A percentile compares a stretch with the other conserved stretches of the same genome.
Evolutionary conservation across 2,329 filamentous ascomycete species (phyloP).

Genomic region (Fusarium graminum): DNA sequence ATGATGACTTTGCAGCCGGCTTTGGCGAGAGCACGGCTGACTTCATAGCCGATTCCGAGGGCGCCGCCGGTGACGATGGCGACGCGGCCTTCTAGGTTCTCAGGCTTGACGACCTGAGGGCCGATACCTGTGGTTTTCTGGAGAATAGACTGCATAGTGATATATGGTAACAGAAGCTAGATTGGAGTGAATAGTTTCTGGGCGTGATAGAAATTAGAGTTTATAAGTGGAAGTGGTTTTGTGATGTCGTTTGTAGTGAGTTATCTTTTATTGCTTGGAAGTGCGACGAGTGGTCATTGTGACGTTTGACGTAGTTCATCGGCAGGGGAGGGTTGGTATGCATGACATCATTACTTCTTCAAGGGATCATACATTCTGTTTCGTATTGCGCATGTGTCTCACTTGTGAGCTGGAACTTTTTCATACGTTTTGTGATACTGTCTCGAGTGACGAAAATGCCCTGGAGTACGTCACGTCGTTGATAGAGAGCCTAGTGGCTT

Average conservation of each 20-base stretch:
- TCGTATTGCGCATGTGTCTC: background rate
- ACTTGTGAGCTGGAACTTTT: background rate
- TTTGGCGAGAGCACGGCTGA: constrained; percentile 52
- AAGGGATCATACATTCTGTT: background rate
- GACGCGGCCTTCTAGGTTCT: constrained; percentile 53
- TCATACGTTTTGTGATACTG: too few relatives aligned
- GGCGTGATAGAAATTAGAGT: too few relatives aligned
- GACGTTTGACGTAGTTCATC: background rate
- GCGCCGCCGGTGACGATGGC: constrained; percentile 57
- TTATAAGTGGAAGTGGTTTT: background rate
- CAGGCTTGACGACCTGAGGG: constrained; percentile 53
- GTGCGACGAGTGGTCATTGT: constrained; percentile 15
- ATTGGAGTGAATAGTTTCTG: too few relatives aligned
- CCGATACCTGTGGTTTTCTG: constrained; percentile 52
- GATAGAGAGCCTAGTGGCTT: too few relatives aligned
- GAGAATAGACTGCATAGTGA: constrained; percentile 56
- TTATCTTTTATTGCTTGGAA: background rate
- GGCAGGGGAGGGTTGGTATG: background rate
- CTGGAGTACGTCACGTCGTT: too few relatives aligned
- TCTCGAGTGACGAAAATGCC: too few relatives aligned
- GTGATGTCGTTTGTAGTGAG: background rate
- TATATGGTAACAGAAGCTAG: too few relatives aligned
- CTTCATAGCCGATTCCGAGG: constrained; percentile 56
- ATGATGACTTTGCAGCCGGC: constrained; percentile 55
- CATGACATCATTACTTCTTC: constrained; percentile 27